Evolutionary conservation across 2,329 filamentous ascomycete genomes (phyloP), one percentile per base, ranked within the genome.

Genomic region (Neonectria ditissima): DNA sequence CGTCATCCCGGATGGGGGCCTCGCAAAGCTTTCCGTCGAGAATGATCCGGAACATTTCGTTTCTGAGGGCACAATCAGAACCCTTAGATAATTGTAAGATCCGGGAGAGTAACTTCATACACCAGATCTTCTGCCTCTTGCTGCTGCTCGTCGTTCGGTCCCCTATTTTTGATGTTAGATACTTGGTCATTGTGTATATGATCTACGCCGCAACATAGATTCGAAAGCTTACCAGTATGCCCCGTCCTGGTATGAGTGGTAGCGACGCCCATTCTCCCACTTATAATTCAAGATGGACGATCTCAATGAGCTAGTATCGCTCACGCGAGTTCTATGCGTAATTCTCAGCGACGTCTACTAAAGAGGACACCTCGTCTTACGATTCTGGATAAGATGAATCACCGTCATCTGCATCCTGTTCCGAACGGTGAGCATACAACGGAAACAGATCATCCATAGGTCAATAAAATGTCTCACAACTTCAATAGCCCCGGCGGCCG

Each of bases 211-310:
- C n/a, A 18, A 39, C 2, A 0, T 63, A 37, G 9, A 28, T n/a
- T 41, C n/a, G 7, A 47, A 13, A 30, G 32, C 3, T 52, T 16
- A 65, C 62, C 65, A 65, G 61, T 81, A 80, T 51, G 76, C 70
- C 24, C 83, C 84, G 47, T 82, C 78, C 37, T 79, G 77, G 69
- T 79, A 83, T 47, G 77, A 78, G 67, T 83, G 81, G 63, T 86
- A 86, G 8, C 81, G 77, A 2, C 83, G 78, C 3, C 82, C 82
- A 55, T 84, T 79, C 59, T 84, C 80, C 64, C 80, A 82, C 43
- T 77, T 73, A 66, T 67, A 67, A 28, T 50, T 65, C 4, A 63
- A 43, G 8, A 67, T 65, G 10, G 62, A 65, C 1, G 62, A 59
- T 22, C 55, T 28, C 26, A 67, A 43, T 1, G 65, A 67, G 22